Conservation (phyloP, 352 stramenopile genomes). For the Globisporangium yorkense region DNA sequence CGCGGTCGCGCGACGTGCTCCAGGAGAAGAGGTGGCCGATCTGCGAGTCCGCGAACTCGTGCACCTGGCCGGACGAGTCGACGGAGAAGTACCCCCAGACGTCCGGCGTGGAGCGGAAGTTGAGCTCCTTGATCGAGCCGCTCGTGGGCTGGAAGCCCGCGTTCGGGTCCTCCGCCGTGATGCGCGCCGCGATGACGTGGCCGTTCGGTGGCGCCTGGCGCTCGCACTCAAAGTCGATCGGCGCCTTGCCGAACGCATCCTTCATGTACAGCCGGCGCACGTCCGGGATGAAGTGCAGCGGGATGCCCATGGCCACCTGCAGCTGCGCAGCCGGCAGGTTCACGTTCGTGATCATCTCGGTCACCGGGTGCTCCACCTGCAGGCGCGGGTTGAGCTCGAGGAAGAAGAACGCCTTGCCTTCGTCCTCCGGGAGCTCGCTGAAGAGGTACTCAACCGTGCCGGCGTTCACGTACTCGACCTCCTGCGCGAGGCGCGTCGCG, state of each 20-base stretch:
- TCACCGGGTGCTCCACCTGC: slow-evolving; percentile 99
- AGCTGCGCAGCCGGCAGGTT: slow-evolving; percentile 97
- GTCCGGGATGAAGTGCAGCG: slow-evolving; percentile 97
- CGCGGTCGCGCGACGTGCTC: slow-evolving; percentile 93
- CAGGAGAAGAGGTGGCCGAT: slow-evolving; percentile 99
- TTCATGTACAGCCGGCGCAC: slow-evolving; percentile 97
- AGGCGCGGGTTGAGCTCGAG: slow-evolving; percentile 99
- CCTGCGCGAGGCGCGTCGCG: slow-evolving; percentile 95
- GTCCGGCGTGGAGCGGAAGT: slow-evolving; percentile 98
- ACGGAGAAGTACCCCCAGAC: slow-evolving; percentile 99
- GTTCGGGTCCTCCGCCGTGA: slow-evolving; percentile 99
- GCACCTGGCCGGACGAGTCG: slow-evolving; percentile 97
- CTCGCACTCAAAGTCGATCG: slow-evolving; percentile 96
- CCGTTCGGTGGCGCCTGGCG: slow-evolving; percentile 77
- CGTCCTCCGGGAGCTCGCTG: slow-evolving; percentile 88
- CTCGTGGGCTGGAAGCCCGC: slow-evolving; percentile 98
- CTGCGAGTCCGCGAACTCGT: slow-evolving; percentile 99
- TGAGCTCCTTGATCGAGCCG: slow-evolving; percentile 98
- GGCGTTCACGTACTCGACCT: slow-evolving; percentile 98
- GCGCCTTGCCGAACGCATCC: slow-evolving; percentile 85
- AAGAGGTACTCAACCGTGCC: slow-evolving; percentile 99
- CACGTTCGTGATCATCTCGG: slow-evolving; percentile 98
- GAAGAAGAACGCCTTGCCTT: slow-evolving; percentile 98
- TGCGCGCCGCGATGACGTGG: slow-evolving; percentile 98
- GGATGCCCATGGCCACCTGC: slow-evolving; percentile 99